Base-by-base conservation (phyloP, 2,329 filamentous ascomycete species). In the Triangularia verruculosa region DNA sequence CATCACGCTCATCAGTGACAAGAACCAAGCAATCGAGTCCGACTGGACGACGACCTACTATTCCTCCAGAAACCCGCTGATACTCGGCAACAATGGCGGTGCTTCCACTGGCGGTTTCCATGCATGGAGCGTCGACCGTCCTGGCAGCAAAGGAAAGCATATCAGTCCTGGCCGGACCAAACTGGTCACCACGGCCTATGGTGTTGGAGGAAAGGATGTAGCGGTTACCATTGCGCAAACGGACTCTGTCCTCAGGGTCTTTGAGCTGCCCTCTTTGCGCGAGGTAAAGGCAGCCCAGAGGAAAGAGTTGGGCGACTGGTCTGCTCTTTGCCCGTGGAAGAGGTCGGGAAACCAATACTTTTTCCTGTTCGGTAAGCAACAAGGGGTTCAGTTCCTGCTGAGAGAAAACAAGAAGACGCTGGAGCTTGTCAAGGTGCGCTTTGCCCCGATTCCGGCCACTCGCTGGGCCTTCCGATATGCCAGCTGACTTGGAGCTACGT, bases 31-130 rank as follows among this genome's bases (percentile, higher is more conserved):
- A 4, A 20, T 61, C 20, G 63, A 63, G 25, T 65, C 63, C 4
- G 63, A 65, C 53, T 65, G 63, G 63, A 58, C 63, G 2, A 57
- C 63, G 11, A 47, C 62, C 43, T 65, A 63, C 61, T 65, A 65
- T 43, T 52, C 61, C 57, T 52, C 61, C 57, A 57, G 47, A 27
- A 63, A 11, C 1, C 60, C 61, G 2, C 63, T 65, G n/a, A 17
- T 65, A 1, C 53, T 65, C 20, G 63, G 63, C 52, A 65, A 65
- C 24, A 61, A 65, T 20, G 63, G 63, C 22, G 62, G 39, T 47
- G 53, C 63, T 8, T 57, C 54, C 4, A 53, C 57, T 5, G 63
- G 63, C 1, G 63, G 63, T 12, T 63, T 57, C 52, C 57, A 32
- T 15, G 63, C 63, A 30, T 65, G 61, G 61, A 12, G 32, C 8